phyloP scores from a whole-genome alignment of 371 early-diverging fungal species.

The Mortierella sp. region DNA sequence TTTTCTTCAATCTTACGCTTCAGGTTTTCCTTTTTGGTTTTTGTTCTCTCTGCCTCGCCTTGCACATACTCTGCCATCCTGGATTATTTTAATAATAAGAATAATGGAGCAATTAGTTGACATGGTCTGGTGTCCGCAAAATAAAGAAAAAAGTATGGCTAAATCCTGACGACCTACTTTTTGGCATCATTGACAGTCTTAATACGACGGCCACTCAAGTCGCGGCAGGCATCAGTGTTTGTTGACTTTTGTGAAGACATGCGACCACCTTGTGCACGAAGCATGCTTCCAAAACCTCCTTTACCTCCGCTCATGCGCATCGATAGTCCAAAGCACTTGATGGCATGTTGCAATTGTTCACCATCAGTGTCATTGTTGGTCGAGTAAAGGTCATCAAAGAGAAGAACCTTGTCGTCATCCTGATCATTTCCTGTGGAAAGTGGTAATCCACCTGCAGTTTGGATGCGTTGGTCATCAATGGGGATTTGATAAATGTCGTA shows the following conservation, averaged over 20 bases:
- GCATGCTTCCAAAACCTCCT: constrained; percentile 96
- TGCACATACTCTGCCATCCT: constrained; percentile 87
- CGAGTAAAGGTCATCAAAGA: constrained; percentile 14
- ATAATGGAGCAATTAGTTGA: neutral
- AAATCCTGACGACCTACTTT: constrained; percentile 63
- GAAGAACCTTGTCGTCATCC: constrained; percentile 45
- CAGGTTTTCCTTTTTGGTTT: constrained; percentile 73
- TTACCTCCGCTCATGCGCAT: constrained; percentile 83
- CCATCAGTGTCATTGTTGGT: too few species aligned
- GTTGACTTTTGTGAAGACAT: constrained; percentile 93
- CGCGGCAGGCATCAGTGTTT: constrained; percentile 94
- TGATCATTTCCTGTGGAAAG: constrained; percentile 31
- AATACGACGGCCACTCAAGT: constrained; percentile 91
- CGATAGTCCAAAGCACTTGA: constrained; percentile 54
- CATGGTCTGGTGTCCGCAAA: neutral
- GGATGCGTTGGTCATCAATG: constrained; percentile 62
- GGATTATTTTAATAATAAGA: constrained; percentile 1
- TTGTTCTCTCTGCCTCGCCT: constrained; percentile 78
- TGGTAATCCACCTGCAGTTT: constrained; percentile 59
- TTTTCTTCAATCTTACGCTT: constrained; percentile 90
- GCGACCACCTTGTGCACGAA: constrained; percentile 94
- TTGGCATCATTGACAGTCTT: constrained; percentile 92
- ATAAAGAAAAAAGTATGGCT: neutral
- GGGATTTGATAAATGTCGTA: constrained; percentile 59
- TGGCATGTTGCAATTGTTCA: neutral